Percentiles rank a stretch among this genome's conserved stretches.
Conservation (phyloP, 108 stramenopile species). For the Nitzschia palea region DNA sequence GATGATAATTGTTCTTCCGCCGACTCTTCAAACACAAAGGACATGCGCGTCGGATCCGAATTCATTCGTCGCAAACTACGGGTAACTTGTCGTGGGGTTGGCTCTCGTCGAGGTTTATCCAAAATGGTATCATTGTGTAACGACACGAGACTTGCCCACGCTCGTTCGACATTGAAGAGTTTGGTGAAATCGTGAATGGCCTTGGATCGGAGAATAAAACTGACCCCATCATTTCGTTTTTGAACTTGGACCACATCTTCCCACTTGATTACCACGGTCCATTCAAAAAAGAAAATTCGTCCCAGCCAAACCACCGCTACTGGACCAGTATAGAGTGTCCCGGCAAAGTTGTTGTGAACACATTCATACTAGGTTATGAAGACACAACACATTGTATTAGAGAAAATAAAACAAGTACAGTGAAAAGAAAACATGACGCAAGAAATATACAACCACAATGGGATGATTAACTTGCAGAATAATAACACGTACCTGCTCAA, state of each 20-base stretch:
- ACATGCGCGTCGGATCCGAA: constrained; percentile 14
- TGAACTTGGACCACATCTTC: constrained; percentile 32
- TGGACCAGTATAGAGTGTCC: constrained; percentile 44
- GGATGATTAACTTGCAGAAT: background rate
- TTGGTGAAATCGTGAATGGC: constrained; percentile 21
- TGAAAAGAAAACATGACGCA: background rate
- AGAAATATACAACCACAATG: too few species aligned
- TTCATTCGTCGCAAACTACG: constrained; percentile 10
- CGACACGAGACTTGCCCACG: constrained; percentile 24
- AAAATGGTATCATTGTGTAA: constrained; percentile 44
- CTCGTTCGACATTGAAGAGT: constrained; percentile 25
- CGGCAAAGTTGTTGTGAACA: constrained; percentile 36
- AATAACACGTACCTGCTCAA: background rate
- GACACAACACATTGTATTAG: background rate
- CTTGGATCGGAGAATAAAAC: constrained; percentile 10
- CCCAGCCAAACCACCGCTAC: constrained; percentile 45
- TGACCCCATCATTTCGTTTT: constrained; percentile 15
- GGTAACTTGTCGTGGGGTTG: constrained; percentile 11
- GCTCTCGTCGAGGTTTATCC: constrained; percentile 7
- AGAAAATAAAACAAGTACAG: background rate
- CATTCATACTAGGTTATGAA: constrained; percentile 25
- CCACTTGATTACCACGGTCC: constrained; percentile 36
- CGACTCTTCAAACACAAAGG: background rate
- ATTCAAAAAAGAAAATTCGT: constrained; percentile 45
- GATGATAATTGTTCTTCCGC: background rate